These are phyloP conservation scores for Barbatosphaeria neglecta DNA, from an alignment of 495 filamentous ascomycete species.

Conservation along the genomic window DNA sequence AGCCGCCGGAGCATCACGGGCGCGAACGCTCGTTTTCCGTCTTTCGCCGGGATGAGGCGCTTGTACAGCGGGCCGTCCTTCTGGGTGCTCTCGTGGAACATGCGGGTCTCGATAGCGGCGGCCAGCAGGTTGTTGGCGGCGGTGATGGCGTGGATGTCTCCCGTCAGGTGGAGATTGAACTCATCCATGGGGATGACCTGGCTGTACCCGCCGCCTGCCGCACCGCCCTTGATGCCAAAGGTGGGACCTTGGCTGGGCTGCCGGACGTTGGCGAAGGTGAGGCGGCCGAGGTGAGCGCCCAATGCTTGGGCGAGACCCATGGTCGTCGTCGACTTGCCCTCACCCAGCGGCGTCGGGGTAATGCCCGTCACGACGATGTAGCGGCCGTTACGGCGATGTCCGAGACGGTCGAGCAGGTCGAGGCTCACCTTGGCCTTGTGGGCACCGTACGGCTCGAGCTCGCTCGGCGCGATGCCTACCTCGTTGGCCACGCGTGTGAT, in stretches of 20 bases:
- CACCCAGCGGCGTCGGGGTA: conserved; percentile 92
- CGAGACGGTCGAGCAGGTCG: conserved; percentile 63
- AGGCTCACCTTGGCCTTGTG: conserved; percentile 93
- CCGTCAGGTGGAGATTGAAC: conserved; percentile 95
- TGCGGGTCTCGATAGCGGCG: conserved; percentile 92
- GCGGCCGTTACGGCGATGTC: conserved; percentile 74
- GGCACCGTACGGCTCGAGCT: conserved; percentile 88
- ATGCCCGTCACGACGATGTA: conserved; percentile 93
- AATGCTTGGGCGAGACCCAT: conserved; percentile 92
- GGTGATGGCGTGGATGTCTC: conserved; percentile 94
- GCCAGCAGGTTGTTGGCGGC: conserved; percentile 98
- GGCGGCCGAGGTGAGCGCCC: conserved; percentile 71
- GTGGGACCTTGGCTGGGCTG: conserved; percentile 96
- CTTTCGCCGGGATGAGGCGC: conserved; percentile 79
- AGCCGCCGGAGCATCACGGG: conserved; percentile 85
- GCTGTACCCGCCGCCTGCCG: conserved; percentile 92
- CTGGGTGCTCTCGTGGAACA: conserved; percentile 94
- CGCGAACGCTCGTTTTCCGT: conserved; percentile 75
- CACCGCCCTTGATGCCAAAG: conserved; percentile 97
- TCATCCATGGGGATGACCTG: conserved; percentile 99
- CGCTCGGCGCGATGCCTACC: conserved; percentile 71
- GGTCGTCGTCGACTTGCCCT: conserved; percentile 98
- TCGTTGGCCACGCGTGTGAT: conserved; percentile 77
- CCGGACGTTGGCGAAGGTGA: conserved; percentile 91
- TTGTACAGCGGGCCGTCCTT: conserved; percentile 84